Percentiles rank a stretch among this genome's conserved stretches.
These are phyloP conservation scores for Scheffersomyces ergatensis DNA, from an alignment of 805 yeast species.

Conservation along the genomic window DNA sequence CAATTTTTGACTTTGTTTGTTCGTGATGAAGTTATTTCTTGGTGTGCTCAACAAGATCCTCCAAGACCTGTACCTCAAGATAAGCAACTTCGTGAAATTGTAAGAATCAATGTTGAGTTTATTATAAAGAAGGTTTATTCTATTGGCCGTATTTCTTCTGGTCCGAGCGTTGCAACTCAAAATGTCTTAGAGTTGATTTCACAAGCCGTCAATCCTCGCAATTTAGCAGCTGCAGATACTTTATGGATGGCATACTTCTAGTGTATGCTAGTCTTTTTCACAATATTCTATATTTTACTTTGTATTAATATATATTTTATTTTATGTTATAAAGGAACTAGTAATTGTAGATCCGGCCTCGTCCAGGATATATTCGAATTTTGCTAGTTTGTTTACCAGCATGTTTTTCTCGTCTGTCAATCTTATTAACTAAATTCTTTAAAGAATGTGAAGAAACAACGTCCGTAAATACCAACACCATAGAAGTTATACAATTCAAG, in stretches of 20 bases:
- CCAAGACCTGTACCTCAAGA: constrained; percentile 75
- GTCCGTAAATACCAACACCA: constrained; percentile 8
- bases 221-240: constrained; percentile 86
- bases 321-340: neutral
- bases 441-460: constrained; percentile 12
- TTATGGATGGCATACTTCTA: constrained; percentile 94
- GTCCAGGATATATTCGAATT: neutral
- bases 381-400: neutral
- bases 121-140: constrained; percentile 77
- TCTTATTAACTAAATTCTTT: constrained; percentile 18
- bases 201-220: constrained; percentile 93
- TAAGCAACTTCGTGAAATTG: constrained; percentile 81
- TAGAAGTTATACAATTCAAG: constrained; percentile 12
- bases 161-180: constrained; percentile 83
- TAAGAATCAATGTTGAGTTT: constrained; percentile 80
- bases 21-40: constrained; percentile 90
- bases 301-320: neutral
- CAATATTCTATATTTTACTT: neutral
- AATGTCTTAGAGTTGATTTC: constrained; percentile 86
- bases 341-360: neutral
- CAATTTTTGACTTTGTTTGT: constrained; percentile 92
- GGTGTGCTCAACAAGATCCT: constrained; percentile 85
- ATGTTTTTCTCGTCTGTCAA: constrained; percentile 11
- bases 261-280: neutral
- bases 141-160: constrained; percentile 54